Conservation (phyloP, 176 grass and related monocot species). For the Elymus sibiricus region DNA sequence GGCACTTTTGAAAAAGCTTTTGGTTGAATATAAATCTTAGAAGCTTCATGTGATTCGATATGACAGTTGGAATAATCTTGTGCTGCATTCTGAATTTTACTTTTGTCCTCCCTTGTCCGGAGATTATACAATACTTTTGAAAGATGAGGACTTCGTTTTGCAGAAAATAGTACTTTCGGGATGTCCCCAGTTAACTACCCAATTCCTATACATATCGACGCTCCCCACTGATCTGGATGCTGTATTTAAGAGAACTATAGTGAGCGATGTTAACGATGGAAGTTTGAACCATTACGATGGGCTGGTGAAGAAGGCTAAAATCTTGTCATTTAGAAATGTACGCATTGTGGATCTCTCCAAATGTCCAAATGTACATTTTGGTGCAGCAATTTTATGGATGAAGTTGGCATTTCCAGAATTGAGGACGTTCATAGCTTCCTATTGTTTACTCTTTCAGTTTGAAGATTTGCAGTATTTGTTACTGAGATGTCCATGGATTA, state of each 20-base stretch:
- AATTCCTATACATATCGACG: slow-evolving; percentile 44
- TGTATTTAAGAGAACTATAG: slow-evolving; percentile 43
- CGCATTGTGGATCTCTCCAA: slow-evolving; percentile 52
- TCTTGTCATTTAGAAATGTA: slow-evolving; percentile 34
- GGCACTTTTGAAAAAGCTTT: neutral
- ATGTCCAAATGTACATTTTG: slow-evolving; percentile 58
- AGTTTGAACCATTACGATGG: slow-evolving; percentile 22
- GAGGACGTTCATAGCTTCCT: slow-evolving; percentile 46
- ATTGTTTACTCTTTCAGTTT: slow-evolving; percentile 47
- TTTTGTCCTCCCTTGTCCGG: neutral
- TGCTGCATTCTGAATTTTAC: neutral
- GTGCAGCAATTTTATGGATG: slow-evolving; percentile 42
- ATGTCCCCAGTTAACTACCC: slow-evolving; percentile 54
- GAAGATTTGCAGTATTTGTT: slow-evolving; percentile 56
- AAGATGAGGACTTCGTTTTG: slow-evolving; percentile 19
- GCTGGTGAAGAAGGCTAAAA: slow-evolving; percentile 28
- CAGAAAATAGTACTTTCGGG: slow-evolving; percentile 66
- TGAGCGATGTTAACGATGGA: slow-evolving; percentile 7
- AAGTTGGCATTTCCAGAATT: slow-evolving; percentile 48
- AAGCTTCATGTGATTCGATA: neutral
- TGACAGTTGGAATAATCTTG: neutral
- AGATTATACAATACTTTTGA: slow-evolving; percentile 9
- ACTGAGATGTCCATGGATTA: slow-evolving; percentile 35
- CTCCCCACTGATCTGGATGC: slow-evolving; percentile 44
- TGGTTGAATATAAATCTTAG: neutral